Evolutionary conservation across 1,284 basidiomycete genomes (phyloP), one percentile per base, ranked within the genome.

Genomic region (Cutaneotrichosporon sp.): DNA sequence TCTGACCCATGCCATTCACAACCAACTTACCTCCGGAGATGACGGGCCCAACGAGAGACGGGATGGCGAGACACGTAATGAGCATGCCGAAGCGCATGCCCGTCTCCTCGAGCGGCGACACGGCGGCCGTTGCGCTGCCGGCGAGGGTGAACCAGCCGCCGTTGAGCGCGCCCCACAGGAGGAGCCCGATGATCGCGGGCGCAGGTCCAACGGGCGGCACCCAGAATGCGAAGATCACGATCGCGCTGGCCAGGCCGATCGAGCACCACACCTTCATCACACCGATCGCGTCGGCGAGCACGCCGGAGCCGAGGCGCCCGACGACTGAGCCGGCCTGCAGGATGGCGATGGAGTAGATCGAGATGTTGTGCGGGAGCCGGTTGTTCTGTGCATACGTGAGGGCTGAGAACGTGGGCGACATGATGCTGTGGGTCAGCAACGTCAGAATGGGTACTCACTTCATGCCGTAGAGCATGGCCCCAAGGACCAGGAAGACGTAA

Each of bases 11-110:
- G 6, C 16, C 25, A 16, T n/a, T 1, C 14, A 16, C n/a, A 6
- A 18, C 14, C 3, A 5, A 74, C 74, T 69, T 54, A 76, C 74
- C 45, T 11, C 73, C 74, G 38, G 68, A 67, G 29, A 65, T 56
- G 25, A 74, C 71, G 8, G 78, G 78, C 2, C 78, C 77, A 2
- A 71, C 68, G 14, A 79, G 67, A 16, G 68, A 55, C 2, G 74
- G 70, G 10, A 79, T 46, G 1, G 72, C 64, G 11, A 70, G 66
- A 10, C 71, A 53, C 3, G 67, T 68, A 67, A 74, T 77, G 42
- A 78, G 64, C 74, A 80, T 74, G 7, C 78, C 77, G 34, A 80
- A 58, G 16, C 78, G 59, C 65, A 75, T 72, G 1, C 78, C 78
- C 49, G 72, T 71, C 60, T 80, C 78, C 31, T 69, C 62, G 2